Evolutionary conservation across 2,329 filamentous ascomycete genomes (phyloP).

Genomic region (Biscogniauxia marginata): DNA sequence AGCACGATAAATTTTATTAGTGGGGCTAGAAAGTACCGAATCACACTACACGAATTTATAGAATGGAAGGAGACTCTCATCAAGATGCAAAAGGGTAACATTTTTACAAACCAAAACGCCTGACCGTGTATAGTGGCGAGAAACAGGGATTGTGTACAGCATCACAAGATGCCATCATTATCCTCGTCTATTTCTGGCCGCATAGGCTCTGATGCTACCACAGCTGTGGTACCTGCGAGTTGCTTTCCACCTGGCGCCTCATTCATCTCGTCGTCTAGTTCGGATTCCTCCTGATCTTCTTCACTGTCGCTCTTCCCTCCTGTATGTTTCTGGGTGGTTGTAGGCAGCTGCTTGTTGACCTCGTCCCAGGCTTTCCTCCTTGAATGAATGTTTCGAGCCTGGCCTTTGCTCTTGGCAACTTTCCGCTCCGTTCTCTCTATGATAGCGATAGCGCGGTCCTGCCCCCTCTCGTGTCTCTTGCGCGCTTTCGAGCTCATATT

Average conservation of each 20-base stretch:
- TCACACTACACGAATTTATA: neutral
- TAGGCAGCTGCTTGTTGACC: slow-evolving; percentile 46
- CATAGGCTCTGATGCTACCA: slow-evolving; percentile 4
- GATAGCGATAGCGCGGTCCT: slow-evolving; percentile 59
- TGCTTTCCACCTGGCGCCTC: slow-evolving; percentile 5
- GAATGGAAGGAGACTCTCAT: neutral
- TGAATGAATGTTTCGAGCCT: slow-evolving; percentile 46
- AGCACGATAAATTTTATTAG: neutral
- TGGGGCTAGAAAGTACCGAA: neutral
- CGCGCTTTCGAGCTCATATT: slow-evolving; percentile 57
- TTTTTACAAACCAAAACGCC: slow-evolving; percentile 4
- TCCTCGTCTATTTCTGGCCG: slow-evolving; percentile 10
- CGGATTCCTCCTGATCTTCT: slow-evolving; percentile 19
- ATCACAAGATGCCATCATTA: slow-evolving; percentile 23
- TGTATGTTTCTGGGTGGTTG: slow-evolving; percentile 6
- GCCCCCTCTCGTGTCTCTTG: slow-evolving; percentile 54
- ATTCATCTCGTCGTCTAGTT: slow-evolving; percentile 27
- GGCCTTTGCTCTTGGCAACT: slow-evolving; percentile 53
- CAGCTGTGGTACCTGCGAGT: neutral
- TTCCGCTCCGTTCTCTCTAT: slow-evolving; percentile 58
- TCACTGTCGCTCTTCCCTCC: slow-evolving; percentile 13
- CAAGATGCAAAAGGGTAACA: neutral
- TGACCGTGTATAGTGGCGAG: neutral
- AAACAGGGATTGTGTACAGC: neutral
- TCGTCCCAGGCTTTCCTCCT: slow-evolving; percentile 58